phyloP scores from a whole-genome alignment of 306 rosid genomes.

The Benincasa hispida region DNA sequence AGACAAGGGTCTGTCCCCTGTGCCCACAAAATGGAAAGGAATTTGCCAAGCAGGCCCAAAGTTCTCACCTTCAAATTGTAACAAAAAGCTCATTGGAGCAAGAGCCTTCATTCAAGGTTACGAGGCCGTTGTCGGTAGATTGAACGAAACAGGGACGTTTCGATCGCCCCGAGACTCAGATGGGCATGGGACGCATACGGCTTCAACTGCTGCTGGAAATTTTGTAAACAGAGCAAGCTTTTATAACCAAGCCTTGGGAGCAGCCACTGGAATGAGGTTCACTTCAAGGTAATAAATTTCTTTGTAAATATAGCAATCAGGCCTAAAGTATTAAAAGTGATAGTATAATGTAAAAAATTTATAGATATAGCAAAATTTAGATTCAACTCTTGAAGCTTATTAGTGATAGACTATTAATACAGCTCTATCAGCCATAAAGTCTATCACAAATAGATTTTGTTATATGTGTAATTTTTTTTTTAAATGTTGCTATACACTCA shows the following conservation, averaged over 20 bases:
- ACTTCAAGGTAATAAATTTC: slow-evolving; percentile 17
- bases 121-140: slow-evolving; percentile 30
- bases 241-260: slow-evolving; percentile 36
- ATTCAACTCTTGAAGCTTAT: no score
- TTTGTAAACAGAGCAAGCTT: slow-evolving; percentile 27
- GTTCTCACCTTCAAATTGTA: slow-evolving; percentile 42
- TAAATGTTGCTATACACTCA: no score
- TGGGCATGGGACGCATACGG: slow-evolving; percentile 81
- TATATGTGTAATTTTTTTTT: no score
- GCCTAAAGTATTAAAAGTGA: no score
- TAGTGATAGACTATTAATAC: no score
- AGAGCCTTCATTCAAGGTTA: slow-evolving; percentile 45
- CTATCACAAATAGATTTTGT: no score
- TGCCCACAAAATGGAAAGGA: slow-evolving; percentile 61
- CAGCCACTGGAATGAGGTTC: slow-evolving; percentile 50
- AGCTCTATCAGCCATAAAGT: no score
- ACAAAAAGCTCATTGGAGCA: slow-evolving; percentile 62
- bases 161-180: slow-evolving; percentile 44
- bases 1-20: slow-evolving; percentile 29
- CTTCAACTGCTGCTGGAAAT: slow-evolving; percentile 57
- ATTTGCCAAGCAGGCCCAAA: slow-evolving; percentile 45
- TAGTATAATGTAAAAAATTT: no score
- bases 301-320: no score
- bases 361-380: no score
- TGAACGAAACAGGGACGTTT: slow-evolving; percentile 33